Conservation (phyloP, 2,329 filamentous ascomycete genomes). For the Helotiales sp. region DNA sequence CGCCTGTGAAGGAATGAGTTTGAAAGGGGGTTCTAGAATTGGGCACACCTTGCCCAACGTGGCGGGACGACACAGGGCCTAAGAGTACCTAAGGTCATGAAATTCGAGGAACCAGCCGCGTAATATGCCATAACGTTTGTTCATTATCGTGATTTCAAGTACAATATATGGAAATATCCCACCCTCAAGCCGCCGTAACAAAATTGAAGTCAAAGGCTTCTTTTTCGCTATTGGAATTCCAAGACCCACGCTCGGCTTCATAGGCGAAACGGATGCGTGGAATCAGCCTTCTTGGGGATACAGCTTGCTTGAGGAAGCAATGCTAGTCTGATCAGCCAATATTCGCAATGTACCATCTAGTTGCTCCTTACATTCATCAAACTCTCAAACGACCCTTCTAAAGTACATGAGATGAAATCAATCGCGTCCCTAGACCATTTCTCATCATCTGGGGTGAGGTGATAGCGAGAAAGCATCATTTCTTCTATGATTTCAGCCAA, state of each 20-base stretch:
- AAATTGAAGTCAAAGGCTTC: slow-evolving; percentile 3
- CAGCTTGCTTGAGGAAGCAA: slow-evolving; percentile 13
- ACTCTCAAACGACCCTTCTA: slow-evolving; percentile 15
- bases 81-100: slow-evolving; percentile 1
- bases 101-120: background rate
- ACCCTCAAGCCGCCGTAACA: background rate
- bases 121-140: background rate
- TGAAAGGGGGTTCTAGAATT: background rate
- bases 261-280: slow-evolving; percentile 14
- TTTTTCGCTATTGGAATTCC: background rate
- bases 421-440: slow-evolving; percentile 18
- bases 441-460: slow-evolving; percentile 19
- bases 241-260: slow-evolving; percentile 5
- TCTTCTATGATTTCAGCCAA: slow-evolving; percentile 25
- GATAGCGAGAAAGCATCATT: slow-evolving; percentile 24
- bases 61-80: background rate
- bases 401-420: slow-evolving; percentile 17
- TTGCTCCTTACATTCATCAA: background rate
- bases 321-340: slow-evolving; percentile 20
- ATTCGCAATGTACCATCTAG: background rate
- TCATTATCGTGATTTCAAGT: background rate
- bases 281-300: slow-evolving; percentile 21
- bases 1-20: background rate
- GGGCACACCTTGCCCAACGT: background rate
- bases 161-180: background rate